Conservation (phyloP, 2,329 filamentous ascomycete species). For the Fusarium tanahbumbuense region DNA sequence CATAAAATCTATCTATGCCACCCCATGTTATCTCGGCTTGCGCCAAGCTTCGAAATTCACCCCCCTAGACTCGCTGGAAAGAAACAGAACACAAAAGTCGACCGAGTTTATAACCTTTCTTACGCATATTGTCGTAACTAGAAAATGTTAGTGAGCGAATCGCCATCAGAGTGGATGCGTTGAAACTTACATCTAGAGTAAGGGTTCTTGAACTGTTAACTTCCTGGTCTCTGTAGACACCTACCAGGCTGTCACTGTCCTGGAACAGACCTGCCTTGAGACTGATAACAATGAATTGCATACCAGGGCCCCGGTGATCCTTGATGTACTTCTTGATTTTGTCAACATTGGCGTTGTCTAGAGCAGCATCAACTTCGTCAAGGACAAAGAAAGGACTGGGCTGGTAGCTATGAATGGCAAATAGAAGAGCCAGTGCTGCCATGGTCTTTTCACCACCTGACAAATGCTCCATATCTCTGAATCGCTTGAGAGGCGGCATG, state of each 20-base stretch:
- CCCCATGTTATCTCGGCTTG: not conserved
- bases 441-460: constrained; percentile 99
- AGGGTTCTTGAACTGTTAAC: constrained; percentile 92
- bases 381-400: constrained; percentile 97
- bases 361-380: constrained; percentile 95
- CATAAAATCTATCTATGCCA: constrained; percentile 6
- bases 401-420: constrained; percentile 96
- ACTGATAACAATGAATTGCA: constrained; percentile 99
- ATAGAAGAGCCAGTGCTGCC: constrained; percentile 94
- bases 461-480: constrained; percentile 98
- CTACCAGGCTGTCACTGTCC: constrained; percentile 93
- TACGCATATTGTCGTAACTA: constrained; percentile 53
- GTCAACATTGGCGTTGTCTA: constrained; percentile 98
- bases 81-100: not conserved
- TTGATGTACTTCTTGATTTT: constrained; percentile 97
- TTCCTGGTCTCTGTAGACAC: constrained; percentile 93
- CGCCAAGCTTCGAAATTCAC: constrained; percentile 13
- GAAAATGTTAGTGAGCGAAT: constrained; percentile 16
- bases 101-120: constrained; percentile 16
- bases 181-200: constrained; percentile 88
- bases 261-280: constrained; percentile 97
- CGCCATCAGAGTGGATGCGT: not conserved
- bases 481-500: constrained; percentile 97
- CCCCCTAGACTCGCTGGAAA: constrained; percentile 19
- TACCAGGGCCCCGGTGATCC: constrained; percentile 92